A percentile compares a stretch with the other conserved stretches of the same genome.
phyloP scores from a whole-genome alignment of 2,329 filamentous ascomycete species.

The Sporothrix mexicana region DNA sequence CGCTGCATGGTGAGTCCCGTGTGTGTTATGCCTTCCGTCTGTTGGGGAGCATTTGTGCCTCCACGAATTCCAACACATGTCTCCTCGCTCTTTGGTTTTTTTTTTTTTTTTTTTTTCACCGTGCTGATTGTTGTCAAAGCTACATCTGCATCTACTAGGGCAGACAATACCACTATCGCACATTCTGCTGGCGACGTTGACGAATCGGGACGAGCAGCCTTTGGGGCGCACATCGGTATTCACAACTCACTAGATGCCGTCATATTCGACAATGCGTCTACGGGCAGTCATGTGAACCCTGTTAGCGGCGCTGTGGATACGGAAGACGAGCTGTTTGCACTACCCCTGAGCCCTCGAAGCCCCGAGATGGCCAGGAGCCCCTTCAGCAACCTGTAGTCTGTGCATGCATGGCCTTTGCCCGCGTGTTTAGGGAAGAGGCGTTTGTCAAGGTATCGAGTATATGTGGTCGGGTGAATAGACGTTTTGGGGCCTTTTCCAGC shows the following conservation, averaged over 20 bases:
- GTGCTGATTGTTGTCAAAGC: not conserved
- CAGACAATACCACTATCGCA: not conserved
- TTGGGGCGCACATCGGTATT: not conserved
- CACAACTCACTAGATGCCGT: constrained; percentile 49
- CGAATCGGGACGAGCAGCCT: not conserved
- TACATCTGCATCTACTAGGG: not conserved
- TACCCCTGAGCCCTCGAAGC: constrained; percentile 83
- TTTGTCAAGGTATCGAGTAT: too few species aligned
- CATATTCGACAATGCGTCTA: constrained; percentile 44
- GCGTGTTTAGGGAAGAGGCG: too few species aligned
- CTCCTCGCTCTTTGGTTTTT: not conserved
- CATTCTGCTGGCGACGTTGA: not conserved
- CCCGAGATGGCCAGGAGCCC: constrained; percentile 86
- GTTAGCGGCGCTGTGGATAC: constrained; percentile 51
- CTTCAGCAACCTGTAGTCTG: constrained; percentile 62
- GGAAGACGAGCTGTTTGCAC: constrained; percentile 84
- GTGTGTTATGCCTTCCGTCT: not conserved
- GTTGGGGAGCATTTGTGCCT: not conserved
- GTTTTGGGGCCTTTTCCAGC: too few species aligned
- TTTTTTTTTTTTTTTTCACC: not conserved
- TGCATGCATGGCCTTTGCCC: too few species aligned
- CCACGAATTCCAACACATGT: not conserved
- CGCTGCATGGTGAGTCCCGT: constrained; percentile 55
- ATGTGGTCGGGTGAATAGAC: too few species aligned
- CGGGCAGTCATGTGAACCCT: not conserved